A percentile compares a stretch with the other conserved stretches of the same genome.
phyloP scores from a whole-genome alignment of 805 yeast species.

The Saccharomyces eubayanus region DNA sequence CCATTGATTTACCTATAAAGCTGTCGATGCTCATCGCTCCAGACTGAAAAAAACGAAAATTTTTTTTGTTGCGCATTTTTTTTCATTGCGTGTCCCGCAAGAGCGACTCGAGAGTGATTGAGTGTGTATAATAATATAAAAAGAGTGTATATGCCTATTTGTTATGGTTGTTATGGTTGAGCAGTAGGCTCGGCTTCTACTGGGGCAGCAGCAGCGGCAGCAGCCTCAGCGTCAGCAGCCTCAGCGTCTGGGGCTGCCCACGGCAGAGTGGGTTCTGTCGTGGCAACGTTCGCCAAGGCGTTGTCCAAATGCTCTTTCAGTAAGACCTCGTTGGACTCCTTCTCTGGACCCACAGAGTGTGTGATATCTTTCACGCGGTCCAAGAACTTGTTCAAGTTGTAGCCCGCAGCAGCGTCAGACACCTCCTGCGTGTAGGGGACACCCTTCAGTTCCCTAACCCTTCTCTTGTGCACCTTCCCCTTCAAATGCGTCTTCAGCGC shows the following conservation, averaged over 20 bases:
- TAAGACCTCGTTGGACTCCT: slow-evolving; percentile 36
- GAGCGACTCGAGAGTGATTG: background rate
- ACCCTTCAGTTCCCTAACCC: slow-evolving; percentile 64
- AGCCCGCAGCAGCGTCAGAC: slow-evolving; percentile 85
- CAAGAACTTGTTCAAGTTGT: slow-evolving; percentile 58
- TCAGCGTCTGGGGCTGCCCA: slow-evolving; percentile 5
- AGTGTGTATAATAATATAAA: background rate
- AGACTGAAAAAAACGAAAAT: background rate
- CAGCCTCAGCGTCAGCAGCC: background rate
- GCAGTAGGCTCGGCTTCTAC: background rate
- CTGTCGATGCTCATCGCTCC: background rate
- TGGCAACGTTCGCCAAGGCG: slow-evolving; percentile 20
- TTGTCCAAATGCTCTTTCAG: slow-evolving; percentile 25
- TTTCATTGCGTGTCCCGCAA: background rate
- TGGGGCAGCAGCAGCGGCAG: background rate
- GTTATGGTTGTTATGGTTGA: background rate
- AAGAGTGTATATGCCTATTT: background rate
- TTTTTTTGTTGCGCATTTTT: background rate
- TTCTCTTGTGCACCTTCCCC: slow-evolving; percentile 76
- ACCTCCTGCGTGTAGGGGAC: slow-evolving; percentile 85
- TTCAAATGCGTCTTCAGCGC: slow-evolving; percentile 67
- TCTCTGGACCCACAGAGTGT: slow-evolving; percentile 41
- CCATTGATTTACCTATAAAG: background rate
- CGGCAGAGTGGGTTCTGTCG: slow-evolving; percentile 31
- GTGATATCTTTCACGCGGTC: slow-evolving; percentile 55